Percentiles rank a stretch among this genome's conserved stretches.
These are phyloP conservation scores for Patellifolia procumbens DNA, from an alignment of 179 eudicot genomes.

Conservation along the genomic window DNA sequence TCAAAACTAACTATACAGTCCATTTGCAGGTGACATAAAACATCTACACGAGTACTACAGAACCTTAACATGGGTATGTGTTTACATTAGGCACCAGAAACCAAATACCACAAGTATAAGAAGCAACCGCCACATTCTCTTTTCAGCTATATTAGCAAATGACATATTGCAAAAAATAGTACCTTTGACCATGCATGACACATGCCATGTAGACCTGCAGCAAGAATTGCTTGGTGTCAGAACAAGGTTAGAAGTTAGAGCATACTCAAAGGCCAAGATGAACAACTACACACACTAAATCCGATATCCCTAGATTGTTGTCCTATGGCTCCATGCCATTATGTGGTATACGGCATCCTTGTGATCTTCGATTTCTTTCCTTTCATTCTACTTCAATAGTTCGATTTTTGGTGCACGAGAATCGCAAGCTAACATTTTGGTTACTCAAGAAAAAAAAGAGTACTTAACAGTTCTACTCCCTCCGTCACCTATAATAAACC, in stretches of 20 bases:
- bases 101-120: background rate
- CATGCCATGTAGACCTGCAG: conserved; percentile 97
- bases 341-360: too few species aligned
- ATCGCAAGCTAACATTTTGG: background rate
- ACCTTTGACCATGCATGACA: conserved; percentile 76
- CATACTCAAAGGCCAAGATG: background rate
- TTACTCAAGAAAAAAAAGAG: background rate
- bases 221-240: conserved; percentile 4
- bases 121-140: conserved; percentile 15
- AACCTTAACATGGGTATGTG: background rate
- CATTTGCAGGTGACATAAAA: background rate
- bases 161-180: conserved; percentile 5
- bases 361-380: background rate
- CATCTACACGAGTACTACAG: background rate
- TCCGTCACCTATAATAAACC: background rate
- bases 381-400: background rate
- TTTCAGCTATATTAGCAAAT: background rate
- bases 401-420: background rate
- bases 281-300: background rate
- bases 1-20: background rate
- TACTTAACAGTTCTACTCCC: background rate
- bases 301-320: background rate
- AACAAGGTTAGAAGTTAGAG: too few species aligned
- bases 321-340: background rate
- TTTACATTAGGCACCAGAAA: background rate